These are phyloP conservation scores for Colletotrichum somersetense DNA, from an alignment of 2,329 filamentous ascomycete genomes.

Conservation along the genomic window DNA sequence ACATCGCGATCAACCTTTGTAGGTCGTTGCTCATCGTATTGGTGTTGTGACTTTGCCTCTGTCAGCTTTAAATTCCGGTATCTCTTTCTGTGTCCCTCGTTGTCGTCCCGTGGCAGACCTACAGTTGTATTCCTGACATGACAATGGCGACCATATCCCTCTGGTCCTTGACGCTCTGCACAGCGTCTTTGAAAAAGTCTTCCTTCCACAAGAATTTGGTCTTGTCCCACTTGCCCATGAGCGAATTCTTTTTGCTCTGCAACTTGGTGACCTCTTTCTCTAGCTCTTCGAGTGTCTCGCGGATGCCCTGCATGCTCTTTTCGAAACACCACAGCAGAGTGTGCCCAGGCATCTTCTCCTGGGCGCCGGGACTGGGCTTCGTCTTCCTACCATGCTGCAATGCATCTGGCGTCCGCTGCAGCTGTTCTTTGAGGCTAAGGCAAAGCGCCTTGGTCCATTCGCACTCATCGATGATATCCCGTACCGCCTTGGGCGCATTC, in stretches of 20 bases:
- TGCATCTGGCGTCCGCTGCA: constrained; percentile 2
- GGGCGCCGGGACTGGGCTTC: background rate
- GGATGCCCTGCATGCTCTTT: constrained; percentile 2
- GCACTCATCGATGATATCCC: constrained; percentile 16
- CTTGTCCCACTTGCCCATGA: constrained; percentile 31
- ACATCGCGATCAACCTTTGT: background rate
- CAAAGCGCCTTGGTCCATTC: constrained; percentile 12
- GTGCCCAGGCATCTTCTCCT: background rate
- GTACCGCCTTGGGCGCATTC: constrained; percentile 18
- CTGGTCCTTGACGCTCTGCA: constrained; percentile 16
- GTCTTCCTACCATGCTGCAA: background rate
- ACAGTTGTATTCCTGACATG: constrained; percentile 2
- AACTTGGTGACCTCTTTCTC: constrained; percentile 13
- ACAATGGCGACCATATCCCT: constrained; percentile 9
- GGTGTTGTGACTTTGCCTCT: background rate
- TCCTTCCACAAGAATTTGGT: constrained; percentile 25
- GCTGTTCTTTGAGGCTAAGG: background rate
- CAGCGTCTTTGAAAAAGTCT: constrained; percentile 14
- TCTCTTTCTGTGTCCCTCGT: background rate
- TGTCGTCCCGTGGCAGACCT: background rate
- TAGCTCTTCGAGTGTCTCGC: constrained; percentile 6
- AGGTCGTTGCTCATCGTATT: background rate
- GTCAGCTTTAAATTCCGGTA: background rate
- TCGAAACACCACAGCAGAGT: background rate
- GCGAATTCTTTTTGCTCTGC: constrained; percentile 4